Conservation (phyloP, 345 rosid genomes). For the Eucalyptus tenuipes region DNA sequence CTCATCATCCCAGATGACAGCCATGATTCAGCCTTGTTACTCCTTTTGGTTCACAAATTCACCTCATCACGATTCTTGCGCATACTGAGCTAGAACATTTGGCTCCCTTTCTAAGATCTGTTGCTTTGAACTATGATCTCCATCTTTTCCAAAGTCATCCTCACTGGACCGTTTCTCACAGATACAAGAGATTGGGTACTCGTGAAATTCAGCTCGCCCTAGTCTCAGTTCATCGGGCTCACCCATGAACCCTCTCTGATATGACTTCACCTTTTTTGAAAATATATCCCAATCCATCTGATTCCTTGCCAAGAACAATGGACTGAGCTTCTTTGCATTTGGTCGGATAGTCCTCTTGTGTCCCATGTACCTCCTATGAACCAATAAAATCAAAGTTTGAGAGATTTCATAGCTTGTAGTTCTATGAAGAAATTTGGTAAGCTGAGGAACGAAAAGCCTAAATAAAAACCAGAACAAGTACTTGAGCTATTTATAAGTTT, state of each 20-base stretch:
- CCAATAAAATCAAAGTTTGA: background rate
- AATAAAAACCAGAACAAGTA: background rate
- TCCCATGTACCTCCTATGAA: slow-evolving; percentile 81
- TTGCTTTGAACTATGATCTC: background rate
- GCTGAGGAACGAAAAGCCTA: background rate
- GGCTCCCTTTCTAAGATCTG: background rate
- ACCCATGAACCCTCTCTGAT: slow-evolving; percentile 96
- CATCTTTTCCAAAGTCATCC: slow-evolving; percentile 4
- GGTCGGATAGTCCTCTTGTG: slow-evolving; percentile 96
- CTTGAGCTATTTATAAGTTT: background rate
- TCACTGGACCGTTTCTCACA: slow-evolving; percentile 43
- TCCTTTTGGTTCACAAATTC: background rate
- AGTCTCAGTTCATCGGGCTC: slow-evolving; percentile 87
- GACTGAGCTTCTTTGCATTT: slow-evolving; percentile 80
- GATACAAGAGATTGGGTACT: slow-evolving; percentile 73
- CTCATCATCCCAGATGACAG: background rate
- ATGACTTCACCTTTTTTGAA: slow-evolving; percentile 70
- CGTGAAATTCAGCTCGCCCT: slow-evolving; percentile 87
- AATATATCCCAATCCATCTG: slow-evolving; percentile 77
- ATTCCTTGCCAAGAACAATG: slow-evolving; percentile 54
- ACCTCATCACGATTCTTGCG: background rate
- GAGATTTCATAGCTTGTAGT: background rate
- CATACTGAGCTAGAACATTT: background rate
- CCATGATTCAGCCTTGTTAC: background rate
- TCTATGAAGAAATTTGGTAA: background rate